phyloP scores from a whole-genome alignment of 768 basidiomycete genomes.

The Agrocybe pediades region DNA sequence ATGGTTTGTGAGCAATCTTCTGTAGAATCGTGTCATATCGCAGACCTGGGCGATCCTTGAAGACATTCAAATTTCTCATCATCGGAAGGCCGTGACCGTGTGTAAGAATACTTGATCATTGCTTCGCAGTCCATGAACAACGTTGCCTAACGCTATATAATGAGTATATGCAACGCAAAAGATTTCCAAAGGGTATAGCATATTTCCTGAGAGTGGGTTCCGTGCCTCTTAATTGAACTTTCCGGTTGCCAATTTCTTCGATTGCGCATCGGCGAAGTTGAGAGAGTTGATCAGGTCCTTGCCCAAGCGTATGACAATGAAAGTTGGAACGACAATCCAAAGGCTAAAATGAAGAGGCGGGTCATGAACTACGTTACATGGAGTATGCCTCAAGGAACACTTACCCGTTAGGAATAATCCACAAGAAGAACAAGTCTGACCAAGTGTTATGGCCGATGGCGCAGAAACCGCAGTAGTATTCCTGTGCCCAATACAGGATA shows the following conservation, averaged over 20 bases:
- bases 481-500: conserved; percentile 77
- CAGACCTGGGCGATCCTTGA: no score
- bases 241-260: conserved; percentile 10
- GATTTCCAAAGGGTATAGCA: not conserved
- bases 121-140: no score
- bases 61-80: no score
- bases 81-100: no score
- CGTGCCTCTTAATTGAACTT: conserved; percentile 6
- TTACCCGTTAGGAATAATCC: conserved; percentile 81
- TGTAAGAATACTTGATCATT: no score
- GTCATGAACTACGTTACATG: not conserved
- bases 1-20: no score
- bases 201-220: not conserved
- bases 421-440: conserved; percentile 54
- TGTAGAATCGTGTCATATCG: no score
- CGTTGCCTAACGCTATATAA: not conserved
- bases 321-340: conserved; percentile 75
- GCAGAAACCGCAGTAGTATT: conserved; percentile 77
- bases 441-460: conserved; percentile 72
- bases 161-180: not conserved
- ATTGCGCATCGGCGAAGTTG: conserved; percentile 12
- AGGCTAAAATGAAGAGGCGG: conserved; percentile 41
- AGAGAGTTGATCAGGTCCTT: conserved; percentile 59
- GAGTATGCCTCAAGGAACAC: conserved; percentile 19
- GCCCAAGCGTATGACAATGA: conserved; percentile 62